phyloP scores from a whole-genome alignment of 208 protist genomes.

The Wallacemonas collosoma region DNA sequence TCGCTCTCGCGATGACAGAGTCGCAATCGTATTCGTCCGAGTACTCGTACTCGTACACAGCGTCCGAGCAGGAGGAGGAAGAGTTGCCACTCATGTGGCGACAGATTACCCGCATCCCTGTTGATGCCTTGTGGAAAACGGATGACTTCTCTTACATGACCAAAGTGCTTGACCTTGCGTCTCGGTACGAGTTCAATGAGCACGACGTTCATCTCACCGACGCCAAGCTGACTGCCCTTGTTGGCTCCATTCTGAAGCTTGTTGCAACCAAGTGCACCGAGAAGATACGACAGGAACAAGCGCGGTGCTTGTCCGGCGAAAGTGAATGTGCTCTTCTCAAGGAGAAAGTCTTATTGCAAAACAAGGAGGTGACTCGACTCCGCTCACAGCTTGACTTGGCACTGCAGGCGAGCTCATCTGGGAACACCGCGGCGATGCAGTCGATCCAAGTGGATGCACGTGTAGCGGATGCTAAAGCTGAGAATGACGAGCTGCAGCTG shows the following conservation, averaged over 20 bases:
- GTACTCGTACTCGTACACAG: slow-evolving; percentile 23
- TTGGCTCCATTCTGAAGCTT: slow-evolving; percentile 66
- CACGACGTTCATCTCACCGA: slow-evolving; percentile 67
- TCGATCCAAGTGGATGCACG: background rate
- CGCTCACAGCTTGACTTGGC: slow-evolving; percentile 8
- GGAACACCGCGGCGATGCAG: background rate
- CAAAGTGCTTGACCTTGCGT: slow-evolving; percentile 57
- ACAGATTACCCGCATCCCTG: slow-evolving; percentile 73
- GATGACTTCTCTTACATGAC: slow-evolving; percentile 55
- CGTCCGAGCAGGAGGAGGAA: slow-evolving; percentile 7
- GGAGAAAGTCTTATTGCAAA: slow-evolving; percentile 18
- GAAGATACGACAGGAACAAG: slow-evolving; percentile 30
- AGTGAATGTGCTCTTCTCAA: slow-evolving; percentile 9
- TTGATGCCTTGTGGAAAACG: slow-evolving; percentile 65
- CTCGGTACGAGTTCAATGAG: slow-evolving; percentile 50
- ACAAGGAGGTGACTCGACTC: slow-evolving; percentile 20
- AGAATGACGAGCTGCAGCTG: slow-evolving; percentile 23
- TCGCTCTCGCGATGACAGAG: background rate
- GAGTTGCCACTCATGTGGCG: slow-evolving; percentile 52
- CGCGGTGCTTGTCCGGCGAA: background rate
- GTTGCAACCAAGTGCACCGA: slow-evolving; percentile 46
- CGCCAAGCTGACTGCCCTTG: slow-evolving; percentile 44
- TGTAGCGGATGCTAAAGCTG: slow-evolving; percentile 13
- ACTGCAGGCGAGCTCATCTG: background rate
- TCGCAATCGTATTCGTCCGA: slow-evolving; percentile 8